Conservation (phyloP, 768 basidiomycete genomes). For the Pseudohyphozyma bogoriensis region DNA sequence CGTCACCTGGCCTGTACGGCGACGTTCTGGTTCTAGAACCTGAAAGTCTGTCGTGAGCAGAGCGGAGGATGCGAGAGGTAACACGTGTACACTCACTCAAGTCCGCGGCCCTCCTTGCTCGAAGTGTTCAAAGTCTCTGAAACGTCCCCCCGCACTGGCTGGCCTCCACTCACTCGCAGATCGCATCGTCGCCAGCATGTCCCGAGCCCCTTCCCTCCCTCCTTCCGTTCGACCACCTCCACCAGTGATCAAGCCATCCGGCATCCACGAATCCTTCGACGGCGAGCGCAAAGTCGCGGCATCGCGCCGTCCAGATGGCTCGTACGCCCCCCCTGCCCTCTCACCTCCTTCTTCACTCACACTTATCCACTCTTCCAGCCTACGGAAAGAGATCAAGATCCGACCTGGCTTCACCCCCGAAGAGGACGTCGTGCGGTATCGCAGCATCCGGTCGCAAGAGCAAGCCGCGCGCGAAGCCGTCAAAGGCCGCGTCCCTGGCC, state of each 20-base stretch:
- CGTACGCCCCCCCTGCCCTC: slow-evolving; percentile 2
- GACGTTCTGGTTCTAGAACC: no score
- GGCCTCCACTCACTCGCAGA: no score
- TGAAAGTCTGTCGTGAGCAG: no score
- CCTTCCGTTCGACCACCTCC: no score
- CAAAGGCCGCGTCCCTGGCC: neutral
- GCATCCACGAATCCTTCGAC: neutral
- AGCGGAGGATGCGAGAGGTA: no score
- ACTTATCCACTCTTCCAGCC: neutral
- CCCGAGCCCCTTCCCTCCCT: neutral
- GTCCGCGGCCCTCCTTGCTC: no score
- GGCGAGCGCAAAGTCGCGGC: slow-evolving; percentile 17
- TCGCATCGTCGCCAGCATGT: slow-evolving; percentile 10
- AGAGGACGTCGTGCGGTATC: slow-evolving; percentile 17
- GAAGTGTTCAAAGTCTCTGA: no score
- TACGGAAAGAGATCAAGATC: slow-evolving; percentile 22
- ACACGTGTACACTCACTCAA: no score
- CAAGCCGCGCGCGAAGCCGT: neutral
- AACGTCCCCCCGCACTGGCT: no score
- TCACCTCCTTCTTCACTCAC: neutral
- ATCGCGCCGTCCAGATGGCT: slow-evolving; percentile 16
- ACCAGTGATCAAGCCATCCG: neutral
- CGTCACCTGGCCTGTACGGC: no score
- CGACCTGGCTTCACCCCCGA: slow-evolving; percentile 22
- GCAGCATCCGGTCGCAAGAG: neutral